Evolutionary conservation across 257 asterid genomes (phyloP), one percentile per base, ranked within the genome.

Genomic region (Knoxia roxburghii): DNA sequence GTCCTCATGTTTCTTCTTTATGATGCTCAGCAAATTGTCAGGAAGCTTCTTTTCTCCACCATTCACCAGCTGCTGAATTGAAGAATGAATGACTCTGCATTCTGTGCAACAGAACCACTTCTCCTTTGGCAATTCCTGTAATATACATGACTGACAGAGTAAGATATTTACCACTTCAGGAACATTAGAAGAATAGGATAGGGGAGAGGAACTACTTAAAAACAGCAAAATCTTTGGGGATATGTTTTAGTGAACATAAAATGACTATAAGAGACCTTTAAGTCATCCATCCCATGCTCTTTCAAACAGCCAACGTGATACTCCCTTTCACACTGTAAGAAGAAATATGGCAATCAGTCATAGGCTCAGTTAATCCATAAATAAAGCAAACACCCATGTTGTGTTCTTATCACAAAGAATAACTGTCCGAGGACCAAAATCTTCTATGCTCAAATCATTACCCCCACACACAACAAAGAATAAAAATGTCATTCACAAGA

Each of bases 361-460:
- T 13, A 39, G 7, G 49, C 23, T 7, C 54, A 67, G 6, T 20
- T 12, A 40, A 18, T n/a, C 18, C 41, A 39, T 6, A 24, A 4
- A 45, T 30, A 7, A 59, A 32, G 4, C 20, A 63, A 66, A 58
- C 6, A 26, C 61, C 23, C 17, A 45, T 23, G 37, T 17, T 21
- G 64, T 21, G 81, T 90, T 98, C 96, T 94, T 98, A 74, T 90
- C 99, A 52, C 99, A 94, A 18, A 90, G 82, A 61, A 94, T 88
- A 63, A 94, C 96, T 41, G 99, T 94, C 20, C 70, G 81, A 49
- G 77, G 89, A 23, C 80, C 81, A 69, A 94, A 90, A 40, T 61
- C 89, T 21, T 80, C 75, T 64, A 64, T 81, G 78, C 83, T 81
- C 76, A 94, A 90, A 68, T 82, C 87, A 73, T 82, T 86, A 43